A percentile compares a stretch with the other conserved stretches of the same genome.
phyloP scores from a whole-genome alignment of 2,329 filamentous ascomycete species.

The Colletotrichum sp. region DNA sequence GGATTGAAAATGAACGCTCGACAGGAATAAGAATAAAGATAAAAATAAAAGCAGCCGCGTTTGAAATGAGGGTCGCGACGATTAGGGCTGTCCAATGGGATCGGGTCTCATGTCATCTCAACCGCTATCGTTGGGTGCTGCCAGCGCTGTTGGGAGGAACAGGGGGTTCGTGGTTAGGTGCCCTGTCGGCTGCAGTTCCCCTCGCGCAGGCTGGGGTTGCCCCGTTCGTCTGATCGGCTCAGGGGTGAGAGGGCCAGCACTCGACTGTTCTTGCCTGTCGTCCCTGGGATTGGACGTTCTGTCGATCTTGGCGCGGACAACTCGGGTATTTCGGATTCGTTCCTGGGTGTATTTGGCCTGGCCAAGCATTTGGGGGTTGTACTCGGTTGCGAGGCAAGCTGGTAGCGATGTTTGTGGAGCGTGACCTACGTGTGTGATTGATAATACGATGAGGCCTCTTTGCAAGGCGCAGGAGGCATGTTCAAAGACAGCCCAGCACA shows the following conservation, averaged over 20 bases:
- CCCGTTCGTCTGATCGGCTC: neutral
- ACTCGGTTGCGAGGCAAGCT: neutral
- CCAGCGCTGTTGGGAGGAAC: neutral
- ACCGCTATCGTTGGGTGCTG: neutral
- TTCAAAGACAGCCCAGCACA: neutral
- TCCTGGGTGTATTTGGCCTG: neutral
- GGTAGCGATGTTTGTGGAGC: neutral
- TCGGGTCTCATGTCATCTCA: neutral
- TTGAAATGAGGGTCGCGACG: neutral
- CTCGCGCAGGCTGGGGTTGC: neutral
- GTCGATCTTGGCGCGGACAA: neutral
- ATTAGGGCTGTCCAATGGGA: neutral
- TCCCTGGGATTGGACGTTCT: neutral
- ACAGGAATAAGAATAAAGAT: neutral
- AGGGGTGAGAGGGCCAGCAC: neutral
- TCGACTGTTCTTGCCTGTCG: neutral
- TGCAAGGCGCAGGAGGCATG: neutral
- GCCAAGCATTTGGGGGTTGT: neutral
- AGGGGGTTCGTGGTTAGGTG: neutral
- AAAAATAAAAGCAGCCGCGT: neutral
- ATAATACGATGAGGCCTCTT: neutral
- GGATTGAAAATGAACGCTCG: neutral
- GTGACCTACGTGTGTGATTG: neutral
- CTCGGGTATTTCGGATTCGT: neutral
- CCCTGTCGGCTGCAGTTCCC: neutral